Evolutionary conservation across 2,329 filamentous ascomycete genomes (phyloP), one percentile per base, ranked within the genome.

Genomic region (Aureobasidium uvarum): DNA sequence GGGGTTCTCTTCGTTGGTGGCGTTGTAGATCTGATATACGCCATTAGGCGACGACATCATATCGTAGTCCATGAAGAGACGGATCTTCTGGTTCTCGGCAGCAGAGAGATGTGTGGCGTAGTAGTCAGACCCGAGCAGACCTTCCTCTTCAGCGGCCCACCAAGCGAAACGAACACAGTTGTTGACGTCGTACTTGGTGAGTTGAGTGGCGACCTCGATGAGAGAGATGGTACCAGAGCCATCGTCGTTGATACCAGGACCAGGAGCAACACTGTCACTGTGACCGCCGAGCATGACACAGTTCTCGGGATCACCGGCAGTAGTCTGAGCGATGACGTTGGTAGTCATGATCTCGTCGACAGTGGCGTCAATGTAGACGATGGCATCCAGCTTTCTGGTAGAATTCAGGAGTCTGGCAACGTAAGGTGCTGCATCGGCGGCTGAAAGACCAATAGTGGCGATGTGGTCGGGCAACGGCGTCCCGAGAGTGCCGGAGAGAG

Each of bases 161-260:
- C 84, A 89, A 18, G 77, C 79, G 38, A 92, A 91, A 74, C 89
- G 89, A 16, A 83, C 84, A 2, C 81, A 84, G 75, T 93, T 90
- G 68, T 85, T 90, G 41, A 90, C 86, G 60, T 87, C 84, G 80
- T 90, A 94, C 60, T 91, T 82, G 81, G 85, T 69, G 81, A 93
- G 67, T 80, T 82, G 81, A 31, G 82, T 81, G 11, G 86, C 86
- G 36, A 86, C 79, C 62, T 85, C 84, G 10, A 89, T 79, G 59
- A 87, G 79, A 28, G 81, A 81, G 67, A 86, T 82, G 39, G 83
- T 86, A 64, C 89, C 89, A 3, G 86, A 88, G 54, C 89, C 89
- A 71, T 92, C 88, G 70, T 92, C 89, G 74, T 92, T 92, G 81
- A 92, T 91, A 23, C 89, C 89, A 1, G 86, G 86, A 0, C 86